These are phyloP conservation scores for Serpula lacrymans DNA, from an alignment of 768 basidiomycete species.

Conservation along the genomic window DNA sequence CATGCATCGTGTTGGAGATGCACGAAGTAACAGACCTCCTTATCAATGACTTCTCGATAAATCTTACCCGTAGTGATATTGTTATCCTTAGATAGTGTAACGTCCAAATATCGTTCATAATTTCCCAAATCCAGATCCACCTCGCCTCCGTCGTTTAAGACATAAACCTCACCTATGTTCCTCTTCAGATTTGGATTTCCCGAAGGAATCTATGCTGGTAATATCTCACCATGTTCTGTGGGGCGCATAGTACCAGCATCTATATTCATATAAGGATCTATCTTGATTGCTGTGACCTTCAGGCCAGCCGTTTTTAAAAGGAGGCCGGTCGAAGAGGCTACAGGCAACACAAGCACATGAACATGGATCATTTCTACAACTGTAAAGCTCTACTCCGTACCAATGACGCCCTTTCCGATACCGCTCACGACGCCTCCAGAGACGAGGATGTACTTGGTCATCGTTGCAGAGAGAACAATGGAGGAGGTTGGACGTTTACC, in stretches of 20 bases:
- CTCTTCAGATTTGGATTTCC: constrained; percentile 17
- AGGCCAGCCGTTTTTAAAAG: constrained; percentile 92
- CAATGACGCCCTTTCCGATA: constrained; percentile 99
- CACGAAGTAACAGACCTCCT: constrained; percentile 62
- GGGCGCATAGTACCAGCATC: constrained; percentile 99
- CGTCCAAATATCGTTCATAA: constrained; percentile 96
- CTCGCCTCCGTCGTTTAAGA: constrained; percentile 97
- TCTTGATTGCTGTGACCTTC: constrained; percentile 99
- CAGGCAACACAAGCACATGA: constrained; percentile 20
- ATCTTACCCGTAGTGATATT: constrained; percentile 99
- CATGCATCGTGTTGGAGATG: constrained; percentile 1
- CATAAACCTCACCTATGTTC: constrained; percentile 88
- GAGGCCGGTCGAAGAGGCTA: constrained; percentile 95
- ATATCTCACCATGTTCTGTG: constrained; percentile 86
- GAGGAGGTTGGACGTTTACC: constrained; percentile 6
- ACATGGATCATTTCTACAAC: too few relatives aligned
- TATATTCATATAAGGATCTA: constrained; percentile 99
- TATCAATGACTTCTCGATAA: constrained; percentile 94
- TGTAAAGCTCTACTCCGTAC: constrained; percentile 44
- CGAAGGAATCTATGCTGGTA: constrained; percentile 3
- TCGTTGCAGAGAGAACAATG: constrained; percentile 29
- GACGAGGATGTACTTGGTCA: constrained; percentile 97
- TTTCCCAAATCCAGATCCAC: constrained; percentile 98
- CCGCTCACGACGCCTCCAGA: constrained; percentile 98
- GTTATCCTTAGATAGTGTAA: constrained; percentile 91